These are phyloP conservation scores for Malus orientalis DNA, from an alignment of 306 rosid genomes.

Conservation along the genomic window DNA sequence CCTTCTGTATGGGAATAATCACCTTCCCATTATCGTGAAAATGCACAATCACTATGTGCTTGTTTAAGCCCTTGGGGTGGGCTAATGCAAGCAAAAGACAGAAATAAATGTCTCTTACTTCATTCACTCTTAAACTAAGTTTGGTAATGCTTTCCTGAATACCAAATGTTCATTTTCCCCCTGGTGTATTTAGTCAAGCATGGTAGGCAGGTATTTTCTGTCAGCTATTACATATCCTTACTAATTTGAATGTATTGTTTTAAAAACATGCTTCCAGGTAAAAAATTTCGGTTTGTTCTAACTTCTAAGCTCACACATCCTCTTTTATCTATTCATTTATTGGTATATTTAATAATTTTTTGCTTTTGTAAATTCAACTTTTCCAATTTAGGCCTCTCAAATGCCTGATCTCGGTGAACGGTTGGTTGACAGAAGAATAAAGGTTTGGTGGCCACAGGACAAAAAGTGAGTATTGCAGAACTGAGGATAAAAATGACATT, in stretches of 20 bases:
- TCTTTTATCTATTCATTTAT: background rate
- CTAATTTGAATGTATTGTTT: background rate
- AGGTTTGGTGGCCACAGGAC: slow-evolving; percentile 87
- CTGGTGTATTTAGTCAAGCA: background rate
- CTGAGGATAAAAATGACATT: slow-evolving; percentile 9
- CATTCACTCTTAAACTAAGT: background rate
- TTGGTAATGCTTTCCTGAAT: background rate
- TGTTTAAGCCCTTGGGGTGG: too few species aligned
- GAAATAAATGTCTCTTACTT: background rate
- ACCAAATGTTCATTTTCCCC: background rate
- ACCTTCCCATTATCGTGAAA: background rate
- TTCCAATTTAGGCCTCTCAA: slow-evolving; percentile 33
- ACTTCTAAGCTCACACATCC: background rate
- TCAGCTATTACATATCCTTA: background rate
- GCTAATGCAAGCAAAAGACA: too few species aligned
- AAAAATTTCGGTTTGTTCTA: background rate
- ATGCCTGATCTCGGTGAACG: slow-evolving; percentile 12
- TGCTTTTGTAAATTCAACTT: background rate
- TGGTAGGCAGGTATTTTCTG: background rate
- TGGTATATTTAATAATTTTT: background rate
- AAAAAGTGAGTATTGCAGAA: slow-evolving; percentile 41
- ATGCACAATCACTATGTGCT: background rate
- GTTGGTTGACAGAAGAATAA: slow-evolving; percentile 53
- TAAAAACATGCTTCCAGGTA: background rate
- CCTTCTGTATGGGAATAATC: background rate